These are phyloP conservation scores for Malus hybrid DNA, from an alignment of 331 rosid genomes.

Conservation along the genomic window DNA sequence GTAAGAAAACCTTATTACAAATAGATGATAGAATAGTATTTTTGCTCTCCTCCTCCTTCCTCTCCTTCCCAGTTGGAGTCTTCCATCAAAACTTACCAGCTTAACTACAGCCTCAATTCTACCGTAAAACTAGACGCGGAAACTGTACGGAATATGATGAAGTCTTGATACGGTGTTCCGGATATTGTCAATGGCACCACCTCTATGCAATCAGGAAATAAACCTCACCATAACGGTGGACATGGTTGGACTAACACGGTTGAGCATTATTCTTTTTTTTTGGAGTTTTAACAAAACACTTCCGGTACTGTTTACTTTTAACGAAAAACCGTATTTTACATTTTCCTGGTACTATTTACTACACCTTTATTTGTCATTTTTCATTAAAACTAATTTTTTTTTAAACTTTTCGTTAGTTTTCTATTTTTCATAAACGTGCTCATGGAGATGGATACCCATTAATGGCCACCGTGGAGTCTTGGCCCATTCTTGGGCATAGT, in stretches of 20 bases:
- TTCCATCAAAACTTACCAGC: slow-evolving; percentile 18
- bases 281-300: no score
- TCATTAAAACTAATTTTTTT: no score
- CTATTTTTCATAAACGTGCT: slow-evolving; percentile 9
- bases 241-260: background rate
- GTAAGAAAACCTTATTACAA: no score
- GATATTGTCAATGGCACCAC: slow-evolving; percentile 8
- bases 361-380: no score
- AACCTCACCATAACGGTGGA: background rate
- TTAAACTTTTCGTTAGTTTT: no score
- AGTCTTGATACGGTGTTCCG: slow-evolving; percentile 26
- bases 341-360: no score
- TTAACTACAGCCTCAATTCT: background rate
- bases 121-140: slow-evolving; percentile 3
- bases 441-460: slow-evolving; percentile 29
- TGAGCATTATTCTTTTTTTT: slow-evolving; percentile 7
- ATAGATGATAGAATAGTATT: no score
- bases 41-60: background rate
- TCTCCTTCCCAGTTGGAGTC: background rate
- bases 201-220: background rate
- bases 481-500: slow-evolving; percentile 6
- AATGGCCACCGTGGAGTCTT: no score
- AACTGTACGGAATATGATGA: slow-evolving; percentile 1
- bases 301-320: no score
- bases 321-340: no score